phyloP scores from a whole-genome alignment of 768 basidiomycete species.

The Lactarius sp. region DNA sequence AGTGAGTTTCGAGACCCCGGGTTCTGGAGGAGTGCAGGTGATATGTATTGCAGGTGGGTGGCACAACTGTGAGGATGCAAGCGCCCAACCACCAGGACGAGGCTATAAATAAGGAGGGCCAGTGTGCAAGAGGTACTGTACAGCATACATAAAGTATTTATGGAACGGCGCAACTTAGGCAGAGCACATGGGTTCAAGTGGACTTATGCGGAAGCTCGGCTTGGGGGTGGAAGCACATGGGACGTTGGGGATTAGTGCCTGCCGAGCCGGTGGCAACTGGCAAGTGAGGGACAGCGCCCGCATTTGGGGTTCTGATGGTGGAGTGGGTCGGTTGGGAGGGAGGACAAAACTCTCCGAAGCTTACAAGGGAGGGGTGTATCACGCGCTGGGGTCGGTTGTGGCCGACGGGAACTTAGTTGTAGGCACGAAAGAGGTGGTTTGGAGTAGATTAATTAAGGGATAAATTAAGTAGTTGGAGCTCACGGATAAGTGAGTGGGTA shows the following conservation, averaged over 20 bases:
- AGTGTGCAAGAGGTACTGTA: too few relatives aligned
- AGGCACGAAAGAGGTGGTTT: too few relatives aligned
- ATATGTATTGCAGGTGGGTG: background rate
- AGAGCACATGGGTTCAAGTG: background rate
- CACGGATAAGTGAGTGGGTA: too few relatives aligned
- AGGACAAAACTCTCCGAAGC: background rate
- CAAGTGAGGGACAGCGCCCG: slow-evolving; percentile 2
- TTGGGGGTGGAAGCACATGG: background rate
- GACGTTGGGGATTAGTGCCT: background rate
- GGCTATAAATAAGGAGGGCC: too few relatives aligned
- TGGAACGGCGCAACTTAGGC: background rate
- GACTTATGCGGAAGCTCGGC: background rate
- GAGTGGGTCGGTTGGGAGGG: background rate
- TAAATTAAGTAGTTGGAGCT: too few relatives aligned
- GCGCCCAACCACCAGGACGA: too few relatives aligned
- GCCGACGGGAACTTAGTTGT: too few relatives aligned
- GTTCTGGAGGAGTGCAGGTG: background rate
- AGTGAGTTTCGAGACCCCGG: background rate
- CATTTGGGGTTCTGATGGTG: slow-evolving; percentile 5
- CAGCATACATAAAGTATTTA: background rate
- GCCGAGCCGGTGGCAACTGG: slow-evolving; percentile 4
- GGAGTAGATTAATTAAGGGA: too few relatives aligned
- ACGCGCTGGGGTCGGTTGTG: too few relatives aligned
- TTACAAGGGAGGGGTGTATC: too few relatives aligned
- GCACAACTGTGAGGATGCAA: too few relatives aligned